Conservation (phyloP, 2,329 filamentous ascomycete genomes). For the Torrubiella hemipterigena region DNA sequence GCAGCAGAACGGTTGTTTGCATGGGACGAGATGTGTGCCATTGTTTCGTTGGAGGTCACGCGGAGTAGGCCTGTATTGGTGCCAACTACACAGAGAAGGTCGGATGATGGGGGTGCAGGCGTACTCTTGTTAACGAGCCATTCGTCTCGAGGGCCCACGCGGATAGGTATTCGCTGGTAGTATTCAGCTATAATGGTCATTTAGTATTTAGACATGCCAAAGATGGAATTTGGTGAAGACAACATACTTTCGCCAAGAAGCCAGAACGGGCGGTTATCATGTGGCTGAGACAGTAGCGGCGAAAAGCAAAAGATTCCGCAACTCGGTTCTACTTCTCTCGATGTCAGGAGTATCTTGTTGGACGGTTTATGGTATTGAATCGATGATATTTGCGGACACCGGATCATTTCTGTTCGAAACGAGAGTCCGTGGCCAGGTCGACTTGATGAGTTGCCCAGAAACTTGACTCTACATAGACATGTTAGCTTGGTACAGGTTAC, state of each 20-base stretch:
- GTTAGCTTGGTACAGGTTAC: not conserved
- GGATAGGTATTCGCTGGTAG: constrained; percentile 19
- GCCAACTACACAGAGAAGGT: constrained; percentile 33
- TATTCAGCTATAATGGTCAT: constrained; percentile 13
- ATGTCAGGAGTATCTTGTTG: constrained; percentile 29
- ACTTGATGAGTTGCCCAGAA: constrained; percentile 8
- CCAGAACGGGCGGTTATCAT: constrained; percentile 22
- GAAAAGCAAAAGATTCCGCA: constrained; percentile 25
- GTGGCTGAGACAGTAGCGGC: constrained; percentile 16
- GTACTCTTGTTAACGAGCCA: constrained; percentile 28
- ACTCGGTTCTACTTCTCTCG: constrained; percentile 18
- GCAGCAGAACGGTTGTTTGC: too few species aligned
- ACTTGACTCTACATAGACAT: constrained; percentile 4
- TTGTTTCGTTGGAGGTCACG: constrained; percentile 17
- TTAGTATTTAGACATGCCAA: not conserved
- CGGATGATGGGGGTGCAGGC: constrained; percentile 25
- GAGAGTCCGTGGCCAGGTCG: constrained; percentile 9
- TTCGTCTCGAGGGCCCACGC: constrained; percentile 12
- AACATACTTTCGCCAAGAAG: constrained; percentile 23
- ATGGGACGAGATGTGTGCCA: constrained; percentile 21
- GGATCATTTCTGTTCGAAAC: constrained; percentile 22
- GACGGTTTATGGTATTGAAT: constrained; percentile 33
- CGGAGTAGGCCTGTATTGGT: constrained; percentile 33
- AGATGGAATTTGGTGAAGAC: not conserved
- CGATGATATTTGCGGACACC: constrained; percentile 28